Conservation (phyloP, 2,329 filamentous ascomycete species). For the Calcarisporium arbuscula region DNA sequence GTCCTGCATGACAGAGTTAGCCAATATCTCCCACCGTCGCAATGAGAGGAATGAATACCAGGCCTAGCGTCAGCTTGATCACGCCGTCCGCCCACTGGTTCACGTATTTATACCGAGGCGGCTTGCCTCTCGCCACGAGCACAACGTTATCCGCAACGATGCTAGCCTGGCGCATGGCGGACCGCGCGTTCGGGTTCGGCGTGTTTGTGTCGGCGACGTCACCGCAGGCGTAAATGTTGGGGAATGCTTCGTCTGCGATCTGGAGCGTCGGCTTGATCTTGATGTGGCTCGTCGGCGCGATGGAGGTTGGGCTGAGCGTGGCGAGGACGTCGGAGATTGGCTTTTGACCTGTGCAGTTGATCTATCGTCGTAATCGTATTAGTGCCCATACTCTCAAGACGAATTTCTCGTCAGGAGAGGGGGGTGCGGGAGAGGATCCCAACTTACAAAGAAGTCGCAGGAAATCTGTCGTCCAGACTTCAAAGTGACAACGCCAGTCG, state of each 20-base stretch:
- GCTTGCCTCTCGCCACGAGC: constrained; percentile 33
- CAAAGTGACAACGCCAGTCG: constrained; percentile 33
- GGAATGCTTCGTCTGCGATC: constrained; percentile 38
- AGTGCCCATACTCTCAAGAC: no score
- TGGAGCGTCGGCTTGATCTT: constrained; percentile 51
- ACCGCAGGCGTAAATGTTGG: constrained; percentile 56
- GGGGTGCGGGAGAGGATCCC: neutral
- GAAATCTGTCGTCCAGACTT: constrained; percentile 36
- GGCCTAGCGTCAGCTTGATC: constrained; percentile 48
- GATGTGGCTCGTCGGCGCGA: constrained; percentile 43
- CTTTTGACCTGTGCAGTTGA: constrained; percentile 54
- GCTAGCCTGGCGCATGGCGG: constrained; percentile 46
- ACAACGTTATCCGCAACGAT: constrained; percentile 50
- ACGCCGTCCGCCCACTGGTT: constrained; percentile 40
- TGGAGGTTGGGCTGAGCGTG: constrained; percentile 32
- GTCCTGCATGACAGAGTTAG: constrained; percentile 24
- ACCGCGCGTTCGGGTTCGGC: constrained; percentile 45
- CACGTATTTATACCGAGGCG: constrained; percentile 31
- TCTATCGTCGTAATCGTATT: no score
- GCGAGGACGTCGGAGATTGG: constrained; percentile 46
- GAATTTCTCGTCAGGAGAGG: no score
- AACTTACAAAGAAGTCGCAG: constrained; percentile 44
- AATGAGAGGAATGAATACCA: constrained; percentile 31
- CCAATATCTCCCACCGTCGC: constrained; percentile 3
- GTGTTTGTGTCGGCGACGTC: constrained; percentile 51